Evolutionary conservation across 306 rosid genomes (phyloP).

Genomic region (Rosa persica): DNA sequence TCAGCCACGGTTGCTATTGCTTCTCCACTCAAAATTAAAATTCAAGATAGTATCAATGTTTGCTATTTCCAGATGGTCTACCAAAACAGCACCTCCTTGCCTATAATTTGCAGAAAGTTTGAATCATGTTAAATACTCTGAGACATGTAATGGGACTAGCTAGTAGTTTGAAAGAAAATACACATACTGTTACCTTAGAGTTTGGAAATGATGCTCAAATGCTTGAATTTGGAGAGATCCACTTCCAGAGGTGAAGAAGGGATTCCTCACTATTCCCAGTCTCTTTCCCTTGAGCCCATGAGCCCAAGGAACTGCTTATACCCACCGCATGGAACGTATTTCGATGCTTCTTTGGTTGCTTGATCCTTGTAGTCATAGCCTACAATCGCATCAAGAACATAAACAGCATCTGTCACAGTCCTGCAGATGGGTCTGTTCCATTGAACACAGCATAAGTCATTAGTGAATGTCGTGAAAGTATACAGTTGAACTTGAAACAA

Average conservation of each 20-base stretch:
- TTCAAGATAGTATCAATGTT: conserved; percentile 26
- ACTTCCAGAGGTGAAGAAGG: conserved; percentile 34
- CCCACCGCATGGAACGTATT: conserved; percentile 30
- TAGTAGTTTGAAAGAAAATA: background rate
- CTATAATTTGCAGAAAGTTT: conserved; percentile 10
- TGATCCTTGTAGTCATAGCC: conserved; percentile 40
- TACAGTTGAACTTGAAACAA: background rate
- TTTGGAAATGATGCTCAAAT: conserved; percentile 41
- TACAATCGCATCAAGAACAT: conserved; percentile 54
- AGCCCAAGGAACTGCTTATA: conserved; percentile 48
- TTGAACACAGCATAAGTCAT: background rate
- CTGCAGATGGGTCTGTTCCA: conserved; percentile 41
- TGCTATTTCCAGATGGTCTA: conserved; percentile 32
- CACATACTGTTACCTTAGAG: conserved; percentile 12
- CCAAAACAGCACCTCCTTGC: conserved; percentile 30
- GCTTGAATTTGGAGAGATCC: conserved; percentile 33
- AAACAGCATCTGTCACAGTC: conserved; percentile 44
- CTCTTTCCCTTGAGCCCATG: conserved; percentile 66
- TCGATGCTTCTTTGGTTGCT: conserved; percentile 29
- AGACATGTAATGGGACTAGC: background rate
- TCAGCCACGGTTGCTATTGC: conserved; percentile 20
- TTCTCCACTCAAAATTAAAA: conserved; percentile 21
- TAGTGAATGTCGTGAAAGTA: too few species aligned
- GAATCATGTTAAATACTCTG: background rate
- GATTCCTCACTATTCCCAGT: conserved; percentile 60